Conservation (phyloP, 2,329 filamentous ascomycete species). For the Trichophyton schoenleinii region DNA sequence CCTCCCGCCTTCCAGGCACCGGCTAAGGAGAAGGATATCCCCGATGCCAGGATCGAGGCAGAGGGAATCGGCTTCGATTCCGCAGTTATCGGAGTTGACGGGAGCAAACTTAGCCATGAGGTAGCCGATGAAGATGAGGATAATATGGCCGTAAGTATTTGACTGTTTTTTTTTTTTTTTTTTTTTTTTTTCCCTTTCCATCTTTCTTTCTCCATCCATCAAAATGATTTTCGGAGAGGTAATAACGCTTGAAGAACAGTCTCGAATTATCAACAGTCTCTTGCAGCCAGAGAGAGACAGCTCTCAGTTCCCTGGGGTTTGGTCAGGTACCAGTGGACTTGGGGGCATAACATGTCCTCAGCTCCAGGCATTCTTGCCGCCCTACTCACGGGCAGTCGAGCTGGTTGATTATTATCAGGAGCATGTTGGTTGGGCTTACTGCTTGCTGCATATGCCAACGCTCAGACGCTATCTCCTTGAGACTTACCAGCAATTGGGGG, state of each 20-base stretch:
- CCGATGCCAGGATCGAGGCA: not conserved
- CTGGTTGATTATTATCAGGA: conserved; percentile 25
- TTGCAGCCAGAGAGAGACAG: not conserved
- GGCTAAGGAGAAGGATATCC: not conserved
- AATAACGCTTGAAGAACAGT: not conserved
- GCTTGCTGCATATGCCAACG: conserved; percentile 22
- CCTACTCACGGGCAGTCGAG: conserved; percentile 19
- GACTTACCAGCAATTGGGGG: conserved; percentile 18
- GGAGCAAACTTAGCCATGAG: not conserved
- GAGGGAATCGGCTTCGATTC: not conserved
- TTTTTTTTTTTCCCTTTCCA: no score
- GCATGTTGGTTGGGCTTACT: conserved; percentile 26
- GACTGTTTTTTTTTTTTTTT: not conserved
- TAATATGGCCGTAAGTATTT: not conserved
- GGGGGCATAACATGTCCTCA: conserved; percentile 11
- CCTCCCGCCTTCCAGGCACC: not conserved
- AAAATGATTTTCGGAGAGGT: not conserved
- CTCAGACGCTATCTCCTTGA: conserved; percentile 19
- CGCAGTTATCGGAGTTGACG: not conserved
- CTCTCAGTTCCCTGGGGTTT: not conserved
- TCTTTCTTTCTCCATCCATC: not conserved
- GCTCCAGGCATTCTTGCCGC: conserved; percentile 19
- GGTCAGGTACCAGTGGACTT: not conserved
- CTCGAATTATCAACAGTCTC: not conserved
- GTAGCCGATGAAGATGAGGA: not conserved